phyloP scores from a whole-genome alignment of 306 rosid genomes.

The Vigna nakashimae region DNA sequence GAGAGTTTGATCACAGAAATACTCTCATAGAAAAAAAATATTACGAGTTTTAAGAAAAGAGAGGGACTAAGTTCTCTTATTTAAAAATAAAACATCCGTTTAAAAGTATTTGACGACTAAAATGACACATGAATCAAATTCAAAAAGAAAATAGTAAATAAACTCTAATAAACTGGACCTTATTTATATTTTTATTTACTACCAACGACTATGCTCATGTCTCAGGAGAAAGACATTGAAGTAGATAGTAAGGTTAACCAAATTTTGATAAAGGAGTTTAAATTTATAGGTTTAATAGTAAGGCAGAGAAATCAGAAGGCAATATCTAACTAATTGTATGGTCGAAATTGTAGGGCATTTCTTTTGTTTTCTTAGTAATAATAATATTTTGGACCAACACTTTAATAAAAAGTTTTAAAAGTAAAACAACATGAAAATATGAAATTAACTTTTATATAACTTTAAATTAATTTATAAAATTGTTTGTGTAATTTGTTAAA shows the following conservation, averaged over 20 bases:
- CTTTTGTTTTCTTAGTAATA: background rate
- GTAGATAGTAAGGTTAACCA: background rate
- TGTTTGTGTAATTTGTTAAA: too few relatives aligned
- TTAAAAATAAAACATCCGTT: background rate
- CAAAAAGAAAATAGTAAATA: background rate
- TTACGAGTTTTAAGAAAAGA: background rate
- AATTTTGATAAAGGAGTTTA: background rate
- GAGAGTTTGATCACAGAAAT: background rate
- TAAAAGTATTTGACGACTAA: background rate
- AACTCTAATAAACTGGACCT: background rate
- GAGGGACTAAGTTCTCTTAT: background rate
- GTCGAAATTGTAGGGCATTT: background rate
- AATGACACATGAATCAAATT: background rate
- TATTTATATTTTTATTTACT: background rate
- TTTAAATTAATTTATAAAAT: too few relatives aligned
- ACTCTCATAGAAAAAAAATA: background rate
- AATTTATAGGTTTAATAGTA: background rate
- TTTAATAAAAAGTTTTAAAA: too few relatives aligned
- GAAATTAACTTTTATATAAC: too few relatives aligned
- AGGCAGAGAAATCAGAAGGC: background rate
- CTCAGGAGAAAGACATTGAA: background rate
- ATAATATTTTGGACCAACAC: too few relatives aligned
- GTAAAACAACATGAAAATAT: too few relatives aligned
- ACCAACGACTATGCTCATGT: background rate
- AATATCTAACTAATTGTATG: background rate